Evolutionary conservation across 208 protist species (phyloP).

Genomic region (Porcisia deanei): DNA sequence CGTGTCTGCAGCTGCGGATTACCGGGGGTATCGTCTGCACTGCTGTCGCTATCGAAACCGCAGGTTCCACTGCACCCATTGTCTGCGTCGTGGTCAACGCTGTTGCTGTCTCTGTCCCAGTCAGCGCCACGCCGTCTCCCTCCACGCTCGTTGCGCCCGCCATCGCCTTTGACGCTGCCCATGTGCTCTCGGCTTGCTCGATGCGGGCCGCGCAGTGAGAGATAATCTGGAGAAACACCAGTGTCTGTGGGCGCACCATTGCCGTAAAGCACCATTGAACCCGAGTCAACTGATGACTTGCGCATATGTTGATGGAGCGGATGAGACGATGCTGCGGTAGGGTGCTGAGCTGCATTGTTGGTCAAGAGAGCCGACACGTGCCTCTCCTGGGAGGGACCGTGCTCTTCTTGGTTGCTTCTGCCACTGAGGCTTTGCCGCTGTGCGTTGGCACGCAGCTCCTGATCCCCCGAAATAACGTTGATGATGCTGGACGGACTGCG

Average conservation of each 20-base stretch:
- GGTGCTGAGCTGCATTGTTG: slow-evolving; percentile 5
- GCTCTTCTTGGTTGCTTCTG: neutral
- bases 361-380: slow-evolving; percentile 1
- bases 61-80: neutral
- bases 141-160: neutral
- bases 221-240: slow-evolving; percentile 17
- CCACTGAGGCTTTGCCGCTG: slow-evolving; percentile 5
- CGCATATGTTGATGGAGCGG: slow-evolving; percentile 10
- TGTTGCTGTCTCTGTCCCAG: neutral
- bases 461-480: slow-evolving; percentile 42
- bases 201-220: neutral
- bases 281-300: slow-evolving; percentile 14
- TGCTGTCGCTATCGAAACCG: slow-evolving; percentile 6
- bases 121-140: neutral
- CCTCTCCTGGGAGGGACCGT: slow-evolving; percentile 9
- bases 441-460: slow-evolving; percentile 36
- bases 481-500: slow-evolving; percentile 36
- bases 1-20: slow-evolving; percentile 60
- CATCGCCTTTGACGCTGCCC: neutral
- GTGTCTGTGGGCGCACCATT: slow-evolving; percentile 12
- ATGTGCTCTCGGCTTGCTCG: neutral
- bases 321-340: neutral
- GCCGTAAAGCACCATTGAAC: neutral
- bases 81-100: slow-evolving; percentile 9
- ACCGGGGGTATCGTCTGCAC: slow-evolving; percentile 29